Conservation (phyloP, 75 land plant species). For the Pseudotsuga menziesii region DNA sequence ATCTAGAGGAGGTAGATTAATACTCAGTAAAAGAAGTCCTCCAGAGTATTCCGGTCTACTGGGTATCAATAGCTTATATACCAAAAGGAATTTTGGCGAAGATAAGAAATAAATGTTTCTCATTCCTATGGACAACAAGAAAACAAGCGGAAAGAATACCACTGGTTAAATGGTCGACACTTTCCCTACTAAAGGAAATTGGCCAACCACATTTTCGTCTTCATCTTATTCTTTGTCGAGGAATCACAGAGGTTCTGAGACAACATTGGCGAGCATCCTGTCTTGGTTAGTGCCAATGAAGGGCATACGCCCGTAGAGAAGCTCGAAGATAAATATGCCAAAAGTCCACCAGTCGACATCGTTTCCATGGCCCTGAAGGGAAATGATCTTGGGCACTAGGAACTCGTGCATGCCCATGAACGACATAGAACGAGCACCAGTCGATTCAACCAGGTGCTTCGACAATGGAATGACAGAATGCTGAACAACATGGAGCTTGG, state of each 20-base stretch:
- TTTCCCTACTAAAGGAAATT: no score
- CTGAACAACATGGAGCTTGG: background rate
- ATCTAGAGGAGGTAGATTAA: no score
- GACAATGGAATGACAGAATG: background rate
- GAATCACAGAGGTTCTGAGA: constrained; percentile 27
- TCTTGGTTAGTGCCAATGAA: constrained; percentile 34
- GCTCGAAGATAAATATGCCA: constrained; percentile 46
- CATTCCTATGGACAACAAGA: no score
- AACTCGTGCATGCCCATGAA: constrained; percentile 50
- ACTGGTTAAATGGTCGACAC: no score
- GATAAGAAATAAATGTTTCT: no score
- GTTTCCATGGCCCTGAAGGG: constrained; percentile 41
- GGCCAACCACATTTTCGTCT: no score
- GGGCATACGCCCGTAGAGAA: constrained; percentile 35
- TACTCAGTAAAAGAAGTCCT: no score
- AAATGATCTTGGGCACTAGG: constrained; percentile 37
- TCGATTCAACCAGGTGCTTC: constrained; percentile 42
- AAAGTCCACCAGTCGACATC: constrained; percentile 53
- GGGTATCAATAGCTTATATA: no score
- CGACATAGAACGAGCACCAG: constrained; percentile 41
- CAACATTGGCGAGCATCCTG: constrained; percentile 24
- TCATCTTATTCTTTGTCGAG: constrained; percentile 9
- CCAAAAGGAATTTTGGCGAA: no score
- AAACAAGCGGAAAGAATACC: no score
- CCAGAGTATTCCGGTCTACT: no score